A percentile compares a stretch with the other conserved stretches of the same genome.
Evolutionary conservation across 805 yeast genomes (phyloP).

Genomic region (Starmerella gropengiesseri): DNA sequence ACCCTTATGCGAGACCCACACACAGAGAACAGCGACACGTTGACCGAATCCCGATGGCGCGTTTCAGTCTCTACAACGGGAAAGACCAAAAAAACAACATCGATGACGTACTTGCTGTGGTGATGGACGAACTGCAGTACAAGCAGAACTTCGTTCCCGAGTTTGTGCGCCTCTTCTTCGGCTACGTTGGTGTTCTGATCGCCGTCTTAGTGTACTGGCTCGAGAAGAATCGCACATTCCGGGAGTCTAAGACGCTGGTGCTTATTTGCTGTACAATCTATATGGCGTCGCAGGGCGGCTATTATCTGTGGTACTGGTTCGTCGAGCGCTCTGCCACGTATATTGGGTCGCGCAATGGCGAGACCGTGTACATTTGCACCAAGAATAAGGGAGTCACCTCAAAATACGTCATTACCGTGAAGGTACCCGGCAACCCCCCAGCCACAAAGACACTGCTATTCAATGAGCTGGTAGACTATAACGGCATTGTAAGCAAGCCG

Average conservation of each 20-base stretch:
- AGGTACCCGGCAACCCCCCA: background rate
- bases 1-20: too few species aligned
- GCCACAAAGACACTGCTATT: conserved; percentile 2
- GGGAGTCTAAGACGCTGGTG: conserved; percentile 11
- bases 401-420: conserved; percentile 7
- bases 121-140: conserved; percentile 19
- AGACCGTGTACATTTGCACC: conserved; percentile 16
- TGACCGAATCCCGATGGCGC: background rate
- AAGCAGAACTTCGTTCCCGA: conserved; percentile 19
- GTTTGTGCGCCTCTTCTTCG: conserved; percentile 18
- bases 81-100: conserved; percentile 20
- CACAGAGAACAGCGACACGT: too few species aligned
- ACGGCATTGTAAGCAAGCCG: conserved; percentile 2
- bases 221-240: conserved; percentile 17
- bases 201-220: conserved; percentile 18
- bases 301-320: conserved; percentile 13
- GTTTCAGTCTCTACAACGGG: conserved; percentile 19
- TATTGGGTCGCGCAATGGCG: conserved; percentile 17
- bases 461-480: conserved; percentile 15
- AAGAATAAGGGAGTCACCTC: conserved; percentile 9
- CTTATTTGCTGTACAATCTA: conserved; percentile 17
- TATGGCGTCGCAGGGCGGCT: conserved; percentile 12
- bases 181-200: conserved; percentile 17
- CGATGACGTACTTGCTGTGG: conserved; percentile 19
- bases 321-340: conserved; percentile 18